Evolutionary conservation across 805 yeast species (phyloP), one percentile per base, ranked within the genome.

Genomic region (Kuraishia capsulata): DNA sequence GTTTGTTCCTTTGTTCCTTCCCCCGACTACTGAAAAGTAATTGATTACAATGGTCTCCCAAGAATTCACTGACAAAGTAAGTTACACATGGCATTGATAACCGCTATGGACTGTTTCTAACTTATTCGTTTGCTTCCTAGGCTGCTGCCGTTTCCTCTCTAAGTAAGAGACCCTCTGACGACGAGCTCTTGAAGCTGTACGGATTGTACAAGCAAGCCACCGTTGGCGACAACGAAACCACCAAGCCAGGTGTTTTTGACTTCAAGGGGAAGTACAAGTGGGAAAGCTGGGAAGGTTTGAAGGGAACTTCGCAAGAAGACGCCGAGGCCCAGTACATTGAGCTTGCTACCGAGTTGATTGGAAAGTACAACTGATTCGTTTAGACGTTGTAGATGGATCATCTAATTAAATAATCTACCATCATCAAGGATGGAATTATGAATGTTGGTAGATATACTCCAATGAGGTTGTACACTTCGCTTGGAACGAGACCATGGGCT

Each of bases 161-260:
- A 48, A 70, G 86, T 45, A 69, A 73, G 45, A 82, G 81, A 61
- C 97, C 97, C 51, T 60, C 66, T 50, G 90, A 87, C 62, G 94
- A 85, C 54, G 97, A 90, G 60, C 69, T 89, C 56, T 72, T 90
- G 56, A 65, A 80, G 61, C 71, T 92, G 53, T 92, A 92, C 68
- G 97, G 90, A 36, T 72, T 92, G 52, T 92, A 73, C 81, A 92
- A 92, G 67, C 98, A 92, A 69, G 95, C 97, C 51, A 90, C 97
- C 26, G 82, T 81, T 41, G 98, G 98, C 48, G 98, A 92, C 73
- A 87, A 87, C 74, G 62, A 57, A 51, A 83, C 95, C 44, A 68
- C 72, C 40, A 85, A 86, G 68, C 98, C 98, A 39, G 92, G 96
- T 46, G 65, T 84, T 42, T 86, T 92, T 61, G 95, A 88, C 66